Evolutionary conservation across 805 yeast species (phyloP), one percentile per base, ranked within the genome.

Genomic region (Wickerhamiella cacticola): DNA sequence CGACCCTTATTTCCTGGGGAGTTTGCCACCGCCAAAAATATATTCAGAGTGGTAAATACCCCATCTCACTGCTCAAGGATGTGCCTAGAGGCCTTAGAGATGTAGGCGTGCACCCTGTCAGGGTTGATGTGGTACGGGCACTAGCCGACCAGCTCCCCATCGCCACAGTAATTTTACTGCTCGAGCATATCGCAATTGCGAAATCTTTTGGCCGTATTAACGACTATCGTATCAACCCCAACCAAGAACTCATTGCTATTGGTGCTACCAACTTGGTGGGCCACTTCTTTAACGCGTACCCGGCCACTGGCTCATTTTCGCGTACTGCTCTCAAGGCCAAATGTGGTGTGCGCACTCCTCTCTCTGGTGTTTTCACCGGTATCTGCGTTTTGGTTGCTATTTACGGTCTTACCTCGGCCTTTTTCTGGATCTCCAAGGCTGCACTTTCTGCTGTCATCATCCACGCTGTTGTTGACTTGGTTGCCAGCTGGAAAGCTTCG

Each of bases 221-320:
- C 61, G 95, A 85, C 62, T 88, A 88, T 67, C 85, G 84, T 58
- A 80, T 88, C 57, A 75, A 80, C 51, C 95, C 96, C 43, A 89
- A 88, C 66, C 96, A 88, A 70, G 96, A 88, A 65, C 74, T 88
- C 48, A 75, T 88, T 59, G 96, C 96, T 36, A 88, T 88, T 64
- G 96, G 96, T 59, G 83, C 82, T 41, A 81, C 92, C 47, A 88
- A 88, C 66, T 72, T 88, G 63, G 72, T 88, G 56, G 96, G 96
- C 56, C 85, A 95, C 18, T 85, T 87, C 61, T 88, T 88, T 75
- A 74, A 77, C 59, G 95, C 96, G 6, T 88, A 88, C 63, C 96
- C 96, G 7, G 87, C 95, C 6, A 88, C 96, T 3, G 96, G 96
- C 41, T 88, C 96, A 1, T 88, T 88, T 65, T 83, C 94, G 16